Base-by-base conservation (phyloP, 176 grass and related monocot species). In the Oryza glumipatula region DNA sequence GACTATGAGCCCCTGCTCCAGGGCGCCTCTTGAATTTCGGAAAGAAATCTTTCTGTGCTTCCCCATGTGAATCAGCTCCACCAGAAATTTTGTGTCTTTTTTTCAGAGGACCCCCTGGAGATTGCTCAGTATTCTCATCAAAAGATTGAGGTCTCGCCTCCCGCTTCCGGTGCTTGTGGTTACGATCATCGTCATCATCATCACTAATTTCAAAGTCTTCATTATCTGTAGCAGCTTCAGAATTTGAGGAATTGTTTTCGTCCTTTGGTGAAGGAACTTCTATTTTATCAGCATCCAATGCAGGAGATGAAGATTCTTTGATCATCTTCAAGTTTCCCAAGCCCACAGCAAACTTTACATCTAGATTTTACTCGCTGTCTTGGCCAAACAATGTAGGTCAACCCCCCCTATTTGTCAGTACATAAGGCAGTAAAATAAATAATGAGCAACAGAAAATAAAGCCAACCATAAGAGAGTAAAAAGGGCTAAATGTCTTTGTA, bases 171-270 rank as follows among this genome's bases (percentile, higher is more conserved):
- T 99, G 96, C 88, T 99, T 99, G 74, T 99, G 96, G 69, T 99
- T 99, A 39, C 96, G 96, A 76, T 99, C 96, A 69, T 95, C 95
- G 0, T 98, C 95, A 28, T 98, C 93, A 1, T 93, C 91, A 19
- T 98, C 96, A 5, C 89, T 94, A 46, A 90, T 82, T 86, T 92
- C 91, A 14, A 86, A 72, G 71, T 88, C 90, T 83, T 89, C 91
- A 72, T 80, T 70, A 91, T 99, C 89, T 77, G 80, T 92, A 69
- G 72, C 78, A 73, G 86, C 84, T 82, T 95, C 91, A 83, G 89
- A 95, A 73, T 92, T 87, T 33, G 75, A 79, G 11, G 92, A 95
- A 65, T 88, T 92, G 67, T 76, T 89, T 86, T 90, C 93, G 65
- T 94, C 90, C 80, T 80, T 98, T 72, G 86, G 81, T 17, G 83